Percentiles rank a stretch among this genome's conserved stretches.
phyloP scores from a whole-genome alignment of 305 asterid species.

The Fraxinus angustifolia region DNA sequence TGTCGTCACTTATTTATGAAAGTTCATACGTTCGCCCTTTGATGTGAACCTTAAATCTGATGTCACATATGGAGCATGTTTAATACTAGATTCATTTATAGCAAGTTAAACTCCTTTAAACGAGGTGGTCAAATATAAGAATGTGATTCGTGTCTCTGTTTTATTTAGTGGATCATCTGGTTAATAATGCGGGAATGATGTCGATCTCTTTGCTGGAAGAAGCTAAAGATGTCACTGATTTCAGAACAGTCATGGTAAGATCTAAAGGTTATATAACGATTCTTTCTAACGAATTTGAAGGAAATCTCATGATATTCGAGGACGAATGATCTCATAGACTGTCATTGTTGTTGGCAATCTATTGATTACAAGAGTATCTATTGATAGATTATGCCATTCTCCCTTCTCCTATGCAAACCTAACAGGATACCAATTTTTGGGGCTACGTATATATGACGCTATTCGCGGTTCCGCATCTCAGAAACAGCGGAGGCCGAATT shows the following conservation, averaged over 20 bases:
- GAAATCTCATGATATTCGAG: background rate
- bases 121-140: background rate
- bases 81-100: background rate
- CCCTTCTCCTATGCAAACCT: background rate
- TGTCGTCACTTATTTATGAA: background rate
- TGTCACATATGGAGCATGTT: background rate
- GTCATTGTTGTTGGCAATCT: background rate
- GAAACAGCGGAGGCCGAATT: conserved; percentile 61
- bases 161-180: conserved; percentile 77
- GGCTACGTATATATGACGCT: conserved; percentile 70
- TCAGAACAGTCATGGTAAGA: conserved; percentile 55
- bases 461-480: conserved; percentile 57
- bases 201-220: conserved; percentile 66
- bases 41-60: background rate
- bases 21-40: background rate
- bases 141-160: background rate
- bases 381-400: background rate
- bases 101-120: background rate
- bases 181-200: conserved; percentile 67
- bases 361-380: background rate
- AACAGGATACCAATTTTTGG: conserved; percentile 84
- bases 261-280: background rate
- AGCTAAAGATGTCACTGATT: conserved; percentile 46
- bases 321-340: background rate
- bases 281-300: background rate